Evolutionary conservation across 2,329 filamentous ascomycete species (phyloP), one percentile per base, ranked within the genome.

Genomic region (Rhytidhysteron rufulum): DNA sequence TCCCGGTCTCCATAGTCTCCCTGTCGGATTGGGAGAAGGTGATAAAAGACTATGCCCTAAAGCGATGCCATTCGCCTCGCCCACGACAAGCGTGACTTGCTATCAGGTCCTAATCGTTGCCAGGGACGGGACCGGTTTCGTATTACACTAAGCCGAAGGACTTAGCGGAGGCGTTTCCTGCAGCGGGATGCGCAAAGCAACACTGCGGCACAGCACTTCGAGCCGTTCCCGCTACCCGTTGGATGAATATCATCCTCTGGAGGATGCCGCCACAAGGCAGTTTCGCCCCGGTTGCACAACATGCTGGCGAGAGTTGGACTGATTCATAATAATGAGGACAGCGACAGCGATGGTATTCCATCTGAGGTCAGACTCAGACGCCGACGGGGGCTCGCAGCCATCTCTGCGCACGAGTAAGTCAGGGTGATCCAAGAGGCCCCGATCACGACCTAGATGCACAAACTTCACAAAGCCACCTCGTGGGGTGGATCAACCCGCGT

Each of bases 91-190:
- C 34, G 34, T 36, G 15, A 13, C 7, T n/a, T 33, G 6, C 13
- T 33, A 18, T 22, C 5, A 2, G 20, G 20, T n/a, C 11, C 15
- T 24, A 22, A n/a, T 15, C 27, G 34, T 22, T 20, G 21, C 34
- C 24, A 10, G 27, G 21, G 20, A 24, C 13, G 13, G 27, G 27
- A 30, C 4, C 27, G 27, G 27, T 30, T 30, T 4, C 8, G 27
- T n/a, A 8, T 30, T 16, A 17, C 31, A 3, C 5, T 33, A 48
- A 53, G 55, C 60, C 57, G 51, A 55, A 58, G 59, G 57, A 54
- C 57, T 55, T 47, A 43, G 52, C 48, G 51, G 57, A 58, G 59
- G 57, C 55, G 57, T 55, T 47, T 44, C 52, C 48, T 61, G 58
- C 58, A 56, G 55, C 59, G 54, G 48, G 19, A 19, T 22, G 21